Base-by-base conservation (phyloP, 352 stramenopile genomes). In the Phytopythium boreale region DNA sequence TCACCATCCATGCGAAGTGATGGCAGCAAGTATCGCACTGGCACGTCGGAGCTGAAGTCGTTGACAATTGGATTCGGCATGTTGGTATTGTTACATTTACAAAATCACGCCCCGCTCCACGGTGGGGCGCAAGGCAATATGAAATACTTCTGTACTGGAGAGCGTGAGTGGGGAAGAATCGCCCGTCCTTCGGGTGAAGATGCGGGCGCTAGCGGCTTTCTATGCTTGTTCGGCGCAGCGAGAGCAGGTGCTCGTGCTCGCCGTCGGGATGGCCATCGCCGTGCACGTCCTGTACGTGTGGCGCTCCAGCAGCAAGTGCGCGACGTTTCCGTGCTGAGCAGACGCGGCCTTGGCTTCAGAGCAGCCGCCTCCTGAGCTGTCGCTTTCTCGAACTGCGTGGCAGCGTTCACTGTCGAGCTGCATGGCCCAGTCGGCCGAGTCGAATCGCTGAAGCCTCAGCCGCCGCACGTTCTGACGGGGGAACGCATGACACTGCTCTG, bases 371-470 rank as follows among this genome's bases (percentile, higher is more conserved):
- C 12, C 49, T 17, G 24, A 3, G 27, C 26, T 7, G 12, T 14
- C 9, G 17, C 2, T 37, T 12, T 1, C 27, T 0, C 26, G 26
- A 55, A 15, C 11, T n/a, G 43, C 8, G 15, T 31, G 17, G 17
- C 20, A 11, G 56, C 70, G 66, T 20, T 59, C 15, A 8, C 63
- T 56, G 58, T 79, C 72, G 22, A 41, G 44, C 37, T 89, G 63
- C 71, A 90, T 69, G 15, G 72, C 76, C 80, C 80, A 92, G 43
- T 92, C 83, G 56, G 80, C 83, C 55, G 83, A 92, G 69, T 92
- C 83, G 59, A 92, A 92, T 27, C 83, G 79, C 61, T 92, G 83
- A 27, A 90, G 47, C 4, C 77, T 76, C 19, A 87, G 72, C 66
- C 79, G 80, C 5, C 67, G 74, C 24, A 92, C 74, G 31, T 79